These are phyloP conservation scores for Rhipidocladum racemiflorum DNA, from an alignment of 176 grass and related monocot species.

Conservation along the genomic window DNA sequence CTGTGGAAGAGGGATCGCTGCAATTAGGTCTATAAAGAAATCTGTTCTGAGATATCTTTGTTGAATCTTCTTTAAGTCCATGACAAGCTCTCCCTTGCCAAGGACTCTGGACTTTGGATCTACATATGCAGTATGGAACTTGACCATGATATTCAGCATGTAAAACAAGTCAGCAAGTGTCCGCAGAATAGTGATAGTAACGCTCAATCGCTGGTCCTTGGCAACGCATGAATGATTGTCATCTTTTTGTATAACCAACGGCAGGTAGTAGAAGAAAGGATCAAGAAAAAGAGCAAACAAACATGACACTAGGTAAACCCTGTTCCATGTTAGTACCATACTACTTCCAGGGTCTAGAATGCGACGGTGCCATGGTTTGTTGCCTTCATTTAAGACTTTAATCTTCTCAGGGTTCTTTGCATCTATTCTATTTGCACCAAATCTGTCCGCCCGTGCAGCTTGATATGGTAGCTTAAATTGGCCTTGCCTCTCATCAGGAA, in stretches of 20 bases:
- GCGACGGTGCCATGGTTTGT: slow-evolving; percentile 28
- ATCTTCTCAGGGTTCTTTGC: slow-evolving; percentile 37
- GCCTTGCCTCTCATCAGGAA: slow-evolving; percentile 66
- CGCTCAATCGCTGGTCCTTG: slow-evolving; percentile 44
- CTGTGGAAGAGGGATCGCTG: slow-evolving; percentile 83
- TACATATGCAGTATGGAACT: slow-evolving; percentile 83
- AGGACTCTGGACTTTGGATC: slow-evolving; percentile 66
- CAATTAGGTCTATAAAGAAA: slow-evolving; percentile 60
- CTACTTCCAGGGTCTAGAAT: slow-evolving; percentile 65
- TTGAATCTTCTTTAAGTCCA: slow-evolving; percentile 64
- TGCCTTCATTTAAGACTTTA: slow-evolving; percentile 47
- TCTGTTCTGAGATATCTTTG: slow-evolving; percentile 58
- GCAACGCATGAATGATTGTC: slow-evolving; percentile 26
- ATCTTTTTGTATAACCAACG: slow-evolving; percentile 7
- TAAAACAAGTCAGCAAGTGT: slow-evolving; percentile 74
- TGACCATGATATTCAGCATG: slow-evolving; percentile 63
- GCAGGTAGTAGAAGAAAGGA: slow-evolving; percentile 81
- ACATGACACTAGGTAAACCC: slow-evolving; percentile 62
- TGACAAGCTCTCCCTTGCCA: slow-evolving; percentile 73
- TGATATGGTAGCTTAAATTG: slow-evolving; percentile 50
- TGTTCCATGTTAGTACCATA: slow-evolving; percentile 68
- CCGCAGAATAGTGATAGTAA: slow-evolving; percentile 51
- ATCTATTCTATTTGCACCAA: slow-evolving; percentile 43
- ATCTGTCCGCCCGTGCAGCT: slow-evolving; percentile 37
- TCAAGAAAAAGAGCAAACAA: slow-evolving; percentile 73